Evolutionary conservation across 345 rosid genomes (phyloP).

Genomic region (Iberis pinnata): DNA sequence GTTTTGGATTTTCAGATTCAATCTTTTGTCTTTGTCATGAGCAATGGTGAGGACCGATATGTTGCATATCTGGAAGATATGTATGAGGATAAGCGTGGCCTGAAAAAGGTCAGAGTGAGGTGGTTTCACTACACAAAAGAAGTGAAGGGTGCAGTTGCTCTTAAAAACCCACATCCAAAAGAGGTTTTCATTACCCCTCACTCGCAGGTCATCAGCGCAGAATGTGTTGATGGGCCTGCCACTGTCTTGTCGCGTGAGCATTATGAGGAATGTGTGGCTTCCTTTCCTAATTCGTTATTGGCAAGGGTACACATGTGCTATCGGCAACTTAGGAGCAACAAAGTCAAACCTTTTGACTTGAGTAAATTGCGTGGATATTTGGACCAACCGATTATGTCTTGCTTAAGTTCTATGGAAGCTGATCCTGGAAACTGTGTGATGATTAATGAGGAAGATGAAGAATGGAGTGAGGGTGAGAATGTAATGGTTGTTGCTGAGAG

Average conservation of each 20-base stretch:
- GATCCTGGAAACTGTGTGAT: constrained; percentile 37
- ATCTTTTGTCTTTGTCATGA: constrained; percentile 93
- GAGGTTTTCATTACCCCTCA: constrained; percentile 91
- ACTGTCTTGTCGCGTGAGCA: constrained; percentile 73
- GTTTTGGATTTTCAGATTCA: constrained; percentile 46
- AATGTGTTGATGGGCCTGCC: constrained; percentile 91
- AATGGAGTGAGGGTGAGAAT: background rate
- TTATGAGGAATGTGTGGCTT: constrained; percentile 55
- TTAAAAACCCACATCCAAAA: constrained; percentile 73
- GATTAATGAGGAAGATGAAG: constrained; percentile 41
- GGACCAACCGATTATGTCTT: constrained; percentile 67
- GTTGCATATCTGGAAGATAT: constrained; percentile 95
- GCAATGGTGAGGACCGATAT: constrained; percentile 67
- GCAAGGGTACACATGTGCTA: constrained; percentile 64
- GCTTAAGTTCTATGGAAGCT: constrained; percentile 50
- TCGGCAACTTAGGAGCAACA: constrained; percentile 77
- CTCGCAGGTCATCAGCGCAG: constrained; percentile 93
- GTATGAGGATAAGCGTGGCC: constrained; percentile 96
- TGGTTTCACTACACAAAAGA: no score
- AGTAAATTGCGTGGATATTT: constrained; percentile 81
- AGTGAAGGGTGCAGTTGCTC: constrained; percentile 67
- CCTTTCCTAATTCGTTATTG: constrained; percentile 54
- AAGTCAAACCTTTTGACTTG: no score
- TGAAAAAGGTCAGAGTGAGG: no score
- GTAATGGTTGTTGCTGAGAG: constrained; percentile 24